Evolutionary conservation across 257 asterid genomes (phyloP), one percentile per base, ranked within the genome.

Genomic region (Nicotiana tomentosiformis): DNA sequence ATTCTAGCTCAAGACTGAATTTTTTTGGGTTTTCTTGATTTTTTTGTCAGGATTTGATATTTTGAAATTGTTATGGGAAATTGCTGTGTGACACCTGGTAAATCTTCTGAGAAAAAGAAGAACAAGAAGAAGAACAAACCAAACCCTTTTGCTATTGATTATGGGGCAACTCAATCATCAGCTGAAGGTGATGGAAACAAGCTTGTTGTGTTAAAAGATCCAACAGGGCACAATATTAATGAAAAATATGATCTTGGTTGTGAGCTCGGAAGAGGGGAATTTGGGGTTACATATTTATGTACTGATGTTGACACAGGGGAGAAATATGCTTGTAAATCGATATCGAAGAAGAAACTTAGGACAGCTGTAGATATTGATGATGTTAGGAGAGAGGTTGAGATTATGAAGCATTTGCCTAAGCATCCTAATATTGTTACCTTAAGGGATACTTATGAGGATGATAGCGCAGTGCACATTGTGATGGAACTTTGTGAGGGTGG

Each of bases 401-500:
- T 92, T 84, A 92, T 92, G 97, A 92, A 70, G 84, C 93, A 86
- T 35, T 87, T 92, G 94, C 97, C 94, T 72, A 89, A 87, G 85
- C 94, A 91, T 81, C 92, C 93, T 0, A 90, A 90, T 86, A 83
- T 92, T 29, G 97, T 92, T 68, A 89, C 82, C 84, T 86, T 92
- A 86, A 91, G 85, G 89, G 91, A 85, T 64, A 86, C 95, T 77
- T 91, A 88, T 69, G 97, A 92, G 87, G 97, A 92, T 80, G 93
- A 91, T 70, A 84, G 7, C 23, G 94, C 91, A 0, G 93, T 93
- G 3, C 95, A 93, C 55, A 93, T 93, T 84, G 94, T 91, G 26
- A 92, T 92, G 97, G 97, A 92, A 58, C 85, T 92, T 30, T 92
- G 97, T 66, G 97, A 91, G 88, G 97, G 97, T 5, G 97, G 97